These are phyloP conservation scores for Akanthomyces uredinophilus DNA, from an alignment of 2,329 filamentous ascomycete genomes.

Conservation along the genomic window DNA sequence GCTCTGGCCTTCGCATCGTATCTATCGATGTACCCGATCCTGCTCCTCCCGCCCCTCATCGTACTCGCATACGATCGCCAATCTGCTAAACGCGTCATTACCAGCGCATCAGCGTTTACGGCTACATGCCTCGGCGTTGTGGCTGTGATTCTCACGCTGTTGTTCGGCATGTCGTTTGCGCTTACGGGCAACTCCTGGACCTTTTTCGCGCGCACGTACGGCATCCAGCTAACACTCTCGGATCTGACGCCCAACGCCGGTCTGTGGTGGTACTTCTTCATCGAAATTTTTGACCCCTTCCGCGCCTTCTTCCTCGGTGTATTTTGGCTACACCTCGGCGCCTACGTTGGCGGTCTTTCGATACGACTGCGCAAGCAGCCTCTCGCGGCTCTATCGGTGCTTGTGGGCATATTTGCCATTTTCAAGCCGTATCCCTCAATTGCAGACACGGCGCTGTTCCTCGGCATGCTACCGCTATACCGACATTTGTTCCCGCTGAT, in stretches of 20 bases:
- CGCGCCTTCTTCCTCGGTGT: constrained; percentile 94
- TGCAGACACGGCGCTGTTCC: constrained; percentile 80
- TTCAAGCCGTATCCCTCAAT: constrained; percentile 98
- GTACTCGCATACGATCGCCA: constrained; percentile 74
- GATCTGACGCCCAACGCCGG: constrained; percentile 94
- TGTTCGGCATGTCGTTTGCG: constrained; percentile 68
- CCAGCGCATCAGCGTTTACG: constrained; percentile 46
- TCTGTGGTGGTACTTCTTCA: constrained; percentile 99
- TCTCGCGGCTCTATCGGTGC: constrained; percentile 75
- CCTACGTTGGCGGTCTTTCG: constrained; percentile 82
- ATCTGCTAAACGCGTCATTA: constrained; percentile 26
- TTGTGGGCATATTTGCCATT: constrained; percentile 84
- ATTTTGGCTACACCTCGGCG: constrained; percentile 92
- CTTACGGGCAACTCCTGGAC: constrained; percentile 77
- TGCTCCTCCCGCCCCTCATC: constrained; percentile 77
- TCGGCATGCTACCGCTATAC: constrained; percentile 78
- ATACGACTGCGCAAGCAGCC: constrained; percentile 81
- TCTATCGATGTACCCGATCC: constrained; percentile 82
- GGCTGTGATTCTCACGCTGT: constrained; percentile 46
- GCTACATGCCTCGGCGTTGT: constrained; percentile 49
- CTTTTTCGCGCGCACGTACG: constrained; percentile 85
- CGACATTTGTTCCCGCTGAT: constrained; percentile 90
- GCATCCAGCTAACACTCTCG: constrained; percentile 82
- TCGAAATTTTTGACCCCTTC: constrained; percentile 99
- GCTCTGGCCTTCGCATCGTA: constrained; percentile 84